phyloP scores from a whole-genome alignment of 495 filamentous ascomycete species.

The Tuber calosporum region DNA sequence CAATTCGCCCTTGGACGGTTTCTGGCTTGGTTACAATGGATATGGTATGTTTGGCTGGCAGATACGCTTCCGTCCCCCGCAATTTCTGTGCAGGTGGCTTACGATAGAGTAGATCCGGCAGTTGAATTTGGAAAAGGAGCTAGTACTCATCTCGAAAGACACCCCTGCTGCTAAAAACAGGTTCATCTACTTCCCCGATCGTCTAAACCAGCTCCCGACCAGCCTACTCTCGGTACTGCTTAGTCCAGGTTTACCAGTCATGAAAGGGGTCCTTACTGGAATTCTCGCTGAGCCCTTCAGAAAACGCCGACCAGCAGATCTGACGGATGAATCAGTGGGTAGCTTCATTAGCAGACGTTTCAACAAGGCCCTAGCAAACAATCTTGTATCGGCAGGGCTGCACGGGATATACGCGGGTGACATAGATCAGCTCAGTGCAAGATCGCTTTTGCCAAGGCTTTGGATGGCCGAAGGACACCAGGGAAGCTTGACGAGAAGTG shows the following conservation, averaged over 20 bases:
- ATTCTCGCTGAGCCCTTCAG: conserved; percentile 46
- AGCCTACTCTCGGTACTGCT: conserved; percentile 40
- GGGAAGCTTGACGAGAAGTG: conserved; percentile 34
- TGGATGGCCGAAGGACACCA: conserved; percentile 50
- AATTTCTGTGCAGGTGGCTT: neutral
- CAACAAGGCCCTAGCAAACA: conserved; percentile 56
- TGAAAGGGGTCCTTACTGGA: conserved; percentile 48
- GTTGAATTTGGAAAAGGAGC: conserved; percentile 55
- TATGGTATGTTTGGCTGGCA: conserved; percentile 48
- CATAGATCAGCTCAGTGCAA: conserved; percentile 67
- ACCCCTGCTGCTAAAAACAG: conserved; percentile 54
- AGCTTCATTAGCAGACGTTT: conserved; percentile 58
- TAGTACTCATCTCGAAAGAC: conserved; percentile 52
- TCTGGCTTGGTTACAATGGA: conserved; percentile 49
- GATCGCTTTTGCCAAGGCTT: conserved; percentile 51
- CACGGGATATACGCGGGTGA: conserved; percentile 96
- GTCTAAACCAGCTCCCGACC: conserved; percentile 63
- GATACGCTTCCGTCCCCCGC: neutral
- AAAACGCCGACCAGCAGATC: conserved; percentile 30
- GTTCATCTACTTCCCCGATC: conserved; percentile 91
- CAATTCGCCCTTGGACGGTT: conserved; percentile 54
- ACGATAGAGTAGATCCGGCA: conserved; percentile 51
- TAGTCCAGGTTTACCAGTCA: conserved; percentile 57
- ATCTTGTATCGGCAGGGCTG: conserved; percentile 66
- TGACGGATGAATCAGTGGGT: conserved; percentile 64